phyloP scores from a whole-genome alignment of 2,329 filamentous ascomycete species.

The Oidium heveae region DNA sequence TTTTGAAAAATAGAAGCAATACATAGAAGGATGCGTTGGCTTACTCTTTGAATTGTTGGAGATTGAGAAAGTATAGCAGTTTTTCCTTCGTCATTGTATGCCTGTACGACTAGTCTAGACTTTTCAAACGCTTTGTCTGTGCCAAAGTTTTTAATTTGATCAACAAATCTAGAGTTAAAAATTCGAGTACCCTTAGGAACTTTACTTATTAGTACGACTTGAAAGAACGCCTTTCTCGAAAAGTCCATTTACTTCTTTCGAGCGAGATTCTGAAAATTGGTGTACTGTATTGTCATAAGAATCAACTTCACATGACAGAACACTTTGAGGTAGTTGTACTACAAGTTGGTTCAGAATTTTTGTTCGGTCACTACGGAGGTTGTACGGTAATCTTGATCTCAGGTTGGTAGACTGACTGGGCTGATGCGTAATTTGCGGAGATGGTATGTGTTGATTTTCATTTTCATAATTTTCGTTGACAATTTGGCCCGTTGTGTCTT shows the following conservation, averaged over 20 bases:
- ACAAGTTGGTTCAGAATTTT: too few species aligned
- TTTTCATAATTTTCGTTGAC: not conserved
- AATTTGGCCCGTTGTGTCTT: not conserved
- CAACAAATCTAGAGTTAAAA: not conserved
- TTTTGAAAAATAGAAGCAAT: not conserved
- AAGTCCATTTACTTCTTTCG: not conserved
- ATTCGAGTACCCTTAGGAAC: not conserved
- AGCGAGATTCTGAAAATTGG: not conserved
- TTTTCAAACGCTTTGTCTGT: conserved; percentile 1
- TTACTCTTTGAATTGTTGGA: conserved; percentile 2
- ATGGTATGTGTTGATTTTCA: not conserved
- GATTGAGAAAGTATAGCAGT: conserved; percentile 2
- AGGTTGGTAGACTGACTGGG: too few species aligned
- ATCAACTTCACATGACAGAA: too few species aligned
- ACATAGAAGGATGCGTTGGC: conserved; percentile 1
- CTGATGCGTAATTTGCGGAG: not conserved
- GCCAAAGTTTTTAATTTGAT: not conserved
- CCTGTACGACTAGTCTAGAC: conserved; percentile 2
- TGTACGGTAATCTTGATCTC: too few species aligned
- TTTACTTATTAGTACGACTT: not conserved
- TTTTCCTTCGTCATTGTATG: conserved; percentile 3
- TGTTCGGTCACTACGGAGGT: too few species aligned
- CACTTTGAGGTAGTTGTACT: too few species aligned
- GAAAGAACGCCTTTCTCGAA: conserved; percentile 1
- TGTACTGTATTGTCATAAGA: not conserved